Percentiles rank a stretch among this genome's conserved stretches.
Evolutionary conservation across 257 asterid species (phyloP).

Genomic region (Echites panduratus): DNA sequence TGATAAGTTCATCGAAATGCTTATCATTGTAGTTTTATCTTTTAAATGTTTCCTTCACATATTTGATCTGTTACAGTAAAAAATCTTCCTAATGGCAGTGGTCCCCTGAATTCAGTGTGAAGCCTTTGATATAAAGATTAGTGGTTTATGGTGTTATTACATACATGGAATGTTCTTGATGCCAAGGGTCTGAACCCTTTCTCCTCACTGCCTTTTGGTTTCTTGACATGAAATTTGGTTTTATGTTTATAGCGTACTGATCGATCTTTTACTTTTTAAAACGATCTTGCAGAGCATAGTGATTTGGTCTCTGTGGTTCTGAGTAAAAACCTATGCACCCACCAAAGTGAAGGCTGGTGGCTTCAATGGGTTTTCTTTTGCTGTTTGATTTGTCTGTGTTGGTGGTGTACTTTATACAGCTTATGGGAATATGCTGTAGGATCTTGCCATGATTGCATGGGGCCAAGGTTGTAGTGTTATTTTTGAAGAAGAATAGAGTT

Average conservation of each 20-base stretch:
- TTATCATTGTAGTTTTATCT: conserved; percentile 13
- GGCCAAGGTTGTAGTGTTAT: no score
- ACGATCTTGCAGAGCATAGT: not conserved
- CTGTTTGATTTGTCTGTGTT: not conserved
- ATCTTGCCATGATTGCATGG: no score
- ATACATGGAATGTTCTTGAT: not conserved
- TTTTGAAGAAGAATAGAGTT: no score
- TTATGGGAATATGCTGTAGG: not conserved
- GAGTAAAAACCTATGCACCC: not conserved
- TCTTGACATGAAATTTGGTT: not conserved
- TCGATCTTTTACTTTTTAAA: not conserved
- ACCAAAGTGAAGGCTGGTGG: not conserved
- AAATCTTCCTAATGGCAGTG: conserved; percentile 1
- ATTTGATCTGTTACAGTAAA: not conserved
- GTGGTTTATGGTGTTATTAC: not conserved
- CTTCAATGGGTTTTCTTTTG: not conserved
- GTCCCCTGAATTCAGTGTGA: conserved; percentile 7
- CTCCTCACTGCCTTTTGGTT: not conserved
- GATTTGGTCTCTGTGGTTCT: not conserved
- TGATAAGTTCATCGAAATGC: conserved; percentile 12
- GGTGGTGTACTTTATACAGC: not conserved
- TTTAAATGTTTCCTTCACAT: conserved; percentile 3
- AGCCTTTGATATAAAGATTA: conserved; percentile 5
- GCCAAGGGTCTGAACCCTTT: not conserved
- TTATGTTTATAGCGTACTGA: not conserved